phyloP scores from a whole-genome alignment of 2,329 filamentous ascomycete genomes.

The Ophiocordyceps polyrhachis-furcata region DNA sequence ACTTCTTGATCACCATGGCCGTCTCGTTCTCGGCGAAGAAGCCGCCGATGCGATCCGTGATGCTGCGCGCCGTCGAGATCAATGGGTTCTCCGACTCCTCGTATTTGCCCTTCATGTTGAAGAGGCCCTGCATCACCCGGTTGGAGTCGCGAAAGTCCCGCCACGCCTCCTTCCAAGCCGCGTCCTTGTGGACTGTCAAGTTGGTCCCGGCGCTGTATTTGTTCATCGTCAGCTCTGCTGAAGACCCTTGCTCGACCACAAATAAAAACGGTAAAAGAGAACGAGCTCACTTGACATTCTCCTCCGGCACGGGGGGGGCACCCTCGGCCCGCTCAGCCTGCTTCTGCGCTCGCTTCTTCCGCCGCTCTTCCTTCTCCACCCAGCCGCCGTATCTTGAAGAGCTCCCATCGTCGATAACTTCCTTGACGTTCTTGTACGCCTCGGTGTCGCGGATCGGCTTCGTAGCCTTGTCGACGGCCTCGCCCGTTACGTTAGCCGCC shows the following conservation, averaged over 20 bases:
- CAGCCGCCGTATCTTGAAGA: conserved; percentile 92
- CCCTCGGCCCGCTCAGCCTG: conserved; percentile 39
- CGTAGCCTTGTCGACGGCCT: conserved; percentile 84
- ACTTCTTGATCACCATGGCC: conserved; percentile 93
- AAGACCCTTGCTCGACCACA: background rate
- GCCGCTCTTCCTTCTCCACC: conserved; percentile 89
- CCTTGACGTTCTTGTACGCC: conserved; percentile 83
- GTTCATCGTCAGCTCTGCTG: background rate
- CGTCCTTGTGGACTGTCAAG: conserved; percentile 88
- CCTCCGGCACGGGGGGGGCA: conserved; percentile 44
- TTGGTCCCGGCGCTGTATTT: conserved; percentile 68
- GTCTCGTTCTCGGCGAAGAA: conserved; percentile 99
- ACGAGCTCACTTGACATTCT: conserved; percentile 64
- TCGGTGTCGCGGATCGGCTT: conserved; percentile 87
- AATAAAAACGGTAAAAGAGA: too few species aligned
- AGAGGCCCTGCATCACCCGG: conserved; percentile 73
- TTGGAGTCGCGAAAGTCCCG: conserved; percentile 81
- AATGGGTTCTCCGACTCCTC: conserved; percentile 95
- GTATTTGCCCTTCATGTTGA: conserved; percentile 71
- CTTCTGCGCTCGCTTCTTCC: conserved; percentile 55
- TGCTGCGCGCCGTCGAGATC: conserved; percentile 79
- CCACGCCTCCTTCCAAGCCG: conserved; percentile 98
- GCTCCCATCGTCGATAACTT: conserved; percentile 92
- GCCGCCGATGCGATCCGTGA: conserved; percentile 79
- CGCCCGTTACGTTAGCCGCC: conserved; percentile 69